Evolutionary conservation across 257 asterid species (phyloP), one percentile per base, ranked within the genome.

Genomic region (Solanum phureja): DNA sequence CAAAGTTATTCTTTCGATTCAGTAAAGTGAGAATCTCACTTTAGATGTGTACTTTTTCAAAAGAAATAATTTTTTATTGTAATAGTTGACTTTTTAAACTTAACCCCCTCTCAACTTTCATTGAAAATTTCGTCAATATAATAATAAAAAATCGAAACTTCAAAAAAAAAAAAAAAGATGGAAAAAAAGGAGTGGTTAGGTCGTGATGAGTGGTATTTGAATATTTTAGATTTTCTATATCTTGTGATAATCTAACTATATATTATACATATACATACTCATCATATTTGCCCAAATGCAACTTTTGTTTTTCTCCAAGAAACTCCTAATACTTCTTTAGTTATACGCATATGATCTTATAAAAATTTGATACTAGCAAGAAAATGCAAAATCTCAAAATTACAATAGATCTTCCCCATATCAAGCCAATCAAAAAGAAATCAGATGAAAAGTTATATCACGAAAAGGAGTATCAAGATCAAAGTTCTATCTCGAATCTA

Each of bases 381-480:
- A 49, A 7, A 68, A 89, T 89, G 90, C 83, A 31, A 76, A 76
- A 40, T 76, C 60, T 40, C 85, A 52, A 66, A 35, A 40, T 29
- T 29, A 64, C 49, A 33, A 71, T 88, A 34, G 90, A 88, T 73
- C 75, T 83, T 77, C 33, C 87, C 35, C 34, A 76, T 38, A 76
- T 87, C 56, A 89, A 89, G 79, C 60, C 89, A 56, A 68, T 75
- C 62, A 83, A 85, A 87, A 76, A 52, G 62, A 84, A 74, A 58
- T 44, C 89, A 6, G 79, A 64, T 56, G 88, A 86, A n/a, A 88
- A 49, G 34, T 23, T 29, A 23, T 18, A 18, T 29, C 23, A 69
- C 11, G 27, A 2, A 18, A 18, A 7, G 3, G 8, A 19, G 2
- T 73, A 4, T 3, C 44, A 33, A 0, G 7, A 71, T 3, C 40